Evolutionary conservation across 352 stramenopile species (phyloP).

Genomic region (Pythium aristosporum): DNA sequence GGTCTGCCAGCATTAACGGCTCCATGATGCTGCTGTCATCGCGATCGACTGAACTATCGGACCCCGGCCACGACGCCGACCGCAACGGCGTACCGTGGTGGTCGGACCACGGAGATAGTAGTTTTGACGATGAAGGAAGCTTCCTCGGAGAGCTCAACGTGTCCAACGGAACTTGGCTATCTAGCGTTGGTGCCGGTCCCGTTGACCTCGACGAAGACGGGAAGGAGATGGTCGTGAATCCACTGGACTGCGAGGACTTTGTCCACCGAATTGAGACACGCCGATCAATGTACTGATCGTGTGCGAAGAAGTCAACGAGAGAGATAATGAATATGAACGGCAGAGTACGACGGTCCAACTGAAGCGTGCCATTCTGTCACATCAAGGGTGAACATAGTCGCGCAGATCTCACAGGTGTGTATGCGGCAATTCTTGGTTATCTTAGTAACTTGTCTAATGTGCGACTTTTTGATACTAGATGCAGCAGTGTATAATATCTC

Average conservation of each 20-base stretch:
- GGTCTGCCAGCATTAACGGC: constrained; percentile 15
- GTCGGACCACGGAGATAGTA: neutral
- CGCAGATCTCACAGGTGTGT: too few species aligned
- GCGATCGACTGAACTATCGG: constrained; percentile 8
- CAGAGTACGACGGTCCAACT: too few species aligned
- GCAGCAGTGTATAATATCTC: too few species aligned
- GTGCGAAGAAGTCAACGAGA: too few species aligned
- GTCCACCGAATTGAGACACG: constrained; percentile 16
- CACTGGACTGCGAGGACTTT: constrained; percentile 21
- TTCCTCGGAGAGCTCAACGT: constrained; percentile 4
- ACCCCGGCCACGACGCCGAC: constrained; percentile 1
- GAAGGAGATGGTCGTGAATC: constrained; percentile 15
- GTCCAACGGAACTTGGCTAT: constrained; percentile 3
- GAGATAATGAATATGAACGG: too few species aligned
- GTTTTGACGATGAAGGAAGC: constrained; percentile 2
- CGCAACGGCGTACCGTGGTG: neutral
- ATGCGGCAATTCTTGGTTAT: too few species aligned
- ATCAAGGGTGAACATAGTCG: too few species aligned
- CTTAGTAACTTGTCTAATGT: too few species aligned
- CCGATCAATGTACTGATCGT: constrained; percentile 7
- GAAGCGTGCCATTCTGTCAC: too few species aligned
- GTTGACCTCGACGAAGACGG: neutral
- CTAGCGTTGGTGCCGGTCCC: neutral
- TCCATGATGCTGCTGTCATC: constrained; percentile 24
- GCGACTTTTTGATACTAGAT: too few species aligned